Percentiles rank a stretch among this genome's conserved stretches.
Evolutionary conservation across 75 land plant species (phyloP).

Genomic region (Larix kaempferi): DNA sequence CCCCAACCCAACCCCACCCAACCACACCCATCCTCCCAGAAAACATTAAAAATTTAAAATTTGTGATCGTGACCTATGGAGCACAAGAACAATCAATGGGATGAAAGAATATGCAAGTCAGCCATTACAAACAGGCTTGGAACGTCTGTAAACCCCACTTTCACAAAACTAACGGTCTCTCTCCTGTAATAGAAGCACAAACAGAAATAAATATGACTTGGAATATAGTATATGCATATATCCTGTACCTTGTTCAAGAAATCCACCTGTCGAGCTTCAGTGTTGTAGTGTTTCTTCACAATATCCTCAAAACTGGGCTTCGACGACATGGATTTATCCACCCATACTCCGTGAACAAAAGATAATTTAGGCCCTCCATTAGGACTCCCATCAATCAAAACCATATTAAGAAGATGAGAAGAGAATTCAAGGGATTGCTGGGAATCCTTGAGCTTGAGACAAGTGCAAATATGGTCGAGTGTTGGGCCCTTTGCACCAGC

Average conservation of each 20-base stretch:
- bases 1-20: no score
- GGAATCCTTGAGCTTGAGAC: conserved; percentile 41
- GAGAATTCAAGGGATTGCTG: conserved; percentile 46
- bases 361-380: conserved; percentile 62
- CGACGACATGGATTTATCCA: conserved; percentile 51
- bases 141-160: neutral
- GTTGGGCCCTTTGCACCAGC: conserved; percentile 76
- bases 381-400: conserved; percentile 59
- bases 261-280: conserved; percentile 54
- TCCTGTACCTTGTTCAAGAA: conserved; percentile 65
- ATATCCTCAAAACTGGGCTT: conserved; percentile 49
- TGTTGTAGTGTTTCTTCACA: conserved; percentile 49
- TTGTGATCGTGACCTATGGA: no score
- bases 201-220: neutral
- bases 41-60: no score
- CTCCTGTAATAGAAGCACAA: no score
- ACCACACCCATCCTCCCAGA: neutral
- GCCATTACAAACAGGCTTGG: neutral
- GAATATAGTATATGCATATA: neutral
- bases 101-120: no score
- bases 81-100: no score
- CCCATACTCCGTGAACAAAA: conserved; percentile 73
- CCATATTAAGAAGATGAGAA: conserved; percentile 42
- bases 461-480: conserved; percentile 52
- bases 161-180: no score